phyloP scores from a whole-genome alignment of 306 rosid species.

The Acacia acuminata region DNA sequence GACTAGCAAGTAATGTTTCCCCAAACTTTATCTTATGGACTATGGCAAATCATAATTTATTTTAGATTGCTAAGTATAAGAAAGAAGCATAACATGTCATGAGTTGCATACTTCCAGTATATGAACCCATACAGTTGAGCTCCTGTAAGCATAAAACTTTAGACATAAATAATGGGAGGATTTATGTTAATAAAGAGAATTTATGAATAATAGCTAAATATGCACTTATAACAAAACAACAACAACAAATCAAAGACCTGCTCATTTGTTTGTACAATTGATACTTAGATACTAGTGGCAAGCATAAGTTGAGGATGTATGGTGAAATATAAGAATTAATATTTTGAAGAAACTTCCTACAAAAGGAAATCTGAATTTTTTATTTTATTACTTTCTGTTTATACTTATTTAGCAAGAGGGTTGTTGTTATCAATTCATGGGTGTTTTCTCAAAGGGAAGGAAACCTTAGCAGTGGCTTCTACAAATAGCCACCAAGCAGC shows the following conservation, averaged over 20 bases:
- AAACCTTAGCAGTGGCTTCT: background rate
- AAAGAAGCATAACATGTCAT: background rate
- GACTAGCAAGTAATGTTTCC: background rate
- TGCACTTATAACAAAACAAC: background rate
- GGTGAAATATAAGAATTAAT: background rate
- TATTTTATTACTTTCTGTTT: background rate
- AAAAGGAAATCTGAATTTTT: background rate
- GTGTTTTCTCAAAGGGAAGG: background rate
- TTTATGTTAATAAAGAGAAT: background rate
- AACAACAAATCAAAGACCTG: background rate
- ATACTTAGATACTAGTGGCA: background rate
- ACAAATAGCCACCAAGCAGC: background rate
- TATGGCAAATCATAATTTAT: background rate
- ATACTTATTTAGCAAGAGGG: background rate
- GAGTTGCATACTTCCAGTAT: conserved; percentile 10
- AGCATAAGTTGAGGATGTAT: conserved; percentile 6
- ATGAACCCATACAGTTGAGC: background rate
- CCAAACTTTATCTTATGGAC: conserved; percentile 9
- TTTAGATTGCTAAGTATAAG: background rate
- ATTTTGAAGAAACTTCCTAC: background rate
- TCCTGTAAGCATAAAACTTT: background rate
- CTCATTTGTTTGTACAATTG: background rate
- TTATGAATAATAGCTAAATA: background rate
- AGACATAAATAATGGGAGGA: background rate
- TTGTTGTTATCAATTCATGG: background rate